Percentiles rank a stretch among this genome's conserved stretches.
Evolutionary conservation across 2,329 filamentous ascomycete genomes (phyloP).

Genomic region (Fusarium brevicatenulatum): DNA sequence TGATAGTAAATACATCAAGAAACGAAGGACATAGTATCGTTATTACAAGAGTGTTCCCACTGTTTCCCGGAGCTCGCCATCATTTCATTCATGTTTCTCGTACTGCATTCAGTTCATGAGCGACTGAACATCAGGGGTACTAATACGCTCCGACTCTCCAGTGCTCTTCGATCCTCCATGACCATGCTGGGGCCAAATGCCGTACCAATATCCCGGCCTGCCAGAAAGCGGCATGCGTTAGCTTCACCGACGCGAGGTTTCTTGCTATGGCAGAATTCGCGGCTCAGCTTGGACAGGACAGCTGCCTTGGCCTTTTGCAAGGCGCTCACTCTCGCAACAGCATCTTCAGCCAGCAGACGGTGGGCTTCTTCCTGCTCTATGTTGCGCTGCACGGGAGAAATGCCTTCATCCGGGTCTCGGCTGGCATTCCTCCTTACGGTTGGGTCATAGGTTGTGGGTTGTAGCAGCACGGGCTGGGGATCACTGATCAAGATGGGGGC

Average conservation of each 20-base stretch:
- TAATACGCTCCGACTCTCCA: conserved; percentile 63
- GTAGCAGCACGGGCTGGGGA: conserved; percentile 64
- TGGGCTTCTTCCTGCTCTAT: conserved; percentile 66
- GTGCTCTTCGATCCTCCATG: conserved; percentile 55
- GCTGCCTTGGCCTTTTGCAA: conserved; percentile 69
- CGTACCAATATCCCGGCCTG: conserved; percentile 45
- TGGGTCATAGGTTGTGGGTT: conserved; percentile 67
- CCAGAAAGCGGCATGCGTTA: conserved; percentile 49
- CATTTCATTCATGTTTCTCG: conserved; percentile 2
- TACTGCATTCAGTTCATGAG: conserved; percentile 33
- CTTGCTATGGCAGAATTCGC: conserved; percentile 56
- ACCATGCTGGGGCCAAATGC: conserved; percentile 50
- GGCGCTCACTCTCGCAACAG: conserved; percentile 63
- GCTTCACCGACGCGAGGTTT: conserved; percentile 48
- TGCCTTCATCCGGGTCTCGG: conserved; percentile 53
- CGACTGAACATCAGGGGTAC: conserved; percentile 71
- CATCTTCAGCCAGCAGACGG: conserved; percentile 66
- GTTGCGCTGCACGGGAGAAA: conserved; percentile 68
- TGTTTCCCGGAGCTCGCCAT: conserved; percentile 18
- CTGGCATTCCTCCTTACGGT: conserved; percentile 24
- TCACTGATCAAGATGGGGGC: conserved; percentile 61
- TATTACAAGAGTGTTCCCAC: conserved; percentile 45
- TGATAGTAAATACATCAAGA: conserved; percentile 40
- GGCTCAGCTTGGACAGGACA: conserved; percentile 67
- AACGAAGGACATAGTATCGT: conserved; percentile 41